phyloP scores from a whole-genome alignment of 2,329 filamentous ascomycete genomes.

The Trichothecium roseum region DNA sequence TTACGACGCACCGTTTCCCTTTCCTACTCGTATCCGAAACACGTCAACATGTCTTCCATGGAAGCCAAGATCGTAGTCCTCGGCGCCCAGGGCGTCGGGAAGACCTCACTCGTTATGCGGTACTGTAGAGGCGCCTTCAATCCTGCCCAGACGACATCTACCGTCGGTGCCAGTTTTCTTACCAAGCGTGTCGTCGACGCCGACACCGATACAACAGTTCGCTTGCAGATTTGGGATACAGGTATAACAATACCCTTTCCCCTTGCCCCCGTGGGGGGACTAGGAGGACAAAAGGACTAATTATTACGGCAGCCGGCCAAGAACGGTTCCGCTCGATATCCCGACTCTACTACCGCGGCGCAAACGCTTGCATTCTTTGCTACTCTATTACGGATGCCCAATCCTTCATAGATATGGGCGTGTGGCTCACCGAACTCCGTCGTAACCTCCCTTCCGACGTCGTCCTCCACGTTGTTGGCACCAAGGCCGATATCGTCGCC shows the following conservation, averaged over 20 bases:
- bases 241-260: constrained; percentile 29
- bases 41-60: constrained; percentile 42
- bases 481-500: constrained; percentile 83
- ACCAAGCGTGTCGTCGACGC: constrained; percentile 73
- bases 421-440: constrained; percentile 79
- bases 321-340: constrained; percentile 93
- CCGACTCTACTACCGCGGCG: constrained; percentile 90
- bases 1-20: too few species aligned
- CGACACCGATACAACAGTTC: constrained; percentile 75
- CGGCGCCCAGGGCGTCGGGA: constrained; percentile 69
- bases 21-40: not conserved
- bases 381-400: constrained; percentile 84
- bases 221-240: constrained; percentile 95
- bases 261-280: too few species aligned
- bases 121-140: constrained; percentile 65
- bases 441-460: constrained; percentile 68
- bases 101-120: constrained; percentile 67
- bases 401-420: constrained; percentile 85
- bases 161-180: constrained; percentile 72
- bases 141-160: constrained; percentile 53
- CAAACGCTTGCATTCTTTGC: constrained; percentile 87
- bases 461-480: constrained; percentile 90
- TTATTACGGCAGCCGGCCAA: constrained; percentile 54
- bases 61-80: constrained; percentile 77
- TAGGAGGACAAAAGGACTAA: not conserved